Evolutionary conservation across 2,329 filamentous ascomycete genomes (phyloP), one percentile per base, ranked within the genome.

Genomic region (Diatrype stigma): DNA sequence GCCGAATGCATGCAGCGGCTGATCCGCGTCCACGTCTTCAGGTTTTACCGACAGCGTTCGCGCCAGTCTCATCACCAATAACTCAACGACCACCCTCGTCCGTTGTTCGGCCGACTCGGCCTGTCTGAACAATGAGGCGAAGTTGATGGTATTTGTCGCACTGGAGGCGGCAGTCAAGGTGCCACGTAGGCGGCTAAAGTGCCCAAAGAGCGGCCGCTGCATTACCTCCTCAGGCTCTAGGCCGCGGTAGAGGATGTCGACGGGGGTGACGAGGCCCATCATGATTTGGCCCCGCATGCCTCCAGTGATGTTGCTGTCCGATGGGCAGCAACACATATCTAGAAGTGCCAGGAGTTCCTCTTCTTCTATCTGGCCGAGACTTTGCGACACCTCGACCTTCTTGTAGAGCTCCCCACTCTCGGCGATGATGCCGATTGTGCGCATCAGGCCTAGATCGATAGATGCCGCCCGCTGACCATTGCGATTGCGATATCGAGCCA

Each of bases 61-160:
- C 0, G 58, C 50, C 11, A 62, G 51, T 28, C 55, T 58, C 3
- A n/a, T n/a, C n/a, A n/a, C n/a, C n/a, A n/a, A n/a, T n/a, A n/a
- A n/a, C n/a, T n/a, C n/a, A n/a, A n/a, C n/a, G n/a, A n/a, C n/a
- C n/a, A n/a, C n/a, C n/a, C n/a, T n/a, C n/a, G n/a, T n/a, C n/a
- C n/a, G n/a, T n/a, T n/a, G n/a, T n/a, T n/a, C n/a, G n/a, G n/a
- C n/a, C n/a, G n/a, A n/a, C n/a, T n/a, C n/a, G n/a, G n/a, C n/a
- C n/a, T n/a, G n/a, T n/a, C n/a, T n/a, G n/a, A n/a, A n/a, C n/a
- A n/a, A n/a, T n/a, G n/a, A n/a, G n/a, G n/a, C n/a, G n/a, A n/a
- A n/a, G n/a, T n/a, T n/a, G n/a, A n/a, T n/a, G n/a, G n/a, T n/a
- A n/a, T n/a, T n/a, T n/a, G n/a, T n/a, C n/a, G n/a, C n/a, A n/a